Evolutionary conservation across 306 rosid species (phyloP).

Genomic region (Luffa acutangula): DNA sequence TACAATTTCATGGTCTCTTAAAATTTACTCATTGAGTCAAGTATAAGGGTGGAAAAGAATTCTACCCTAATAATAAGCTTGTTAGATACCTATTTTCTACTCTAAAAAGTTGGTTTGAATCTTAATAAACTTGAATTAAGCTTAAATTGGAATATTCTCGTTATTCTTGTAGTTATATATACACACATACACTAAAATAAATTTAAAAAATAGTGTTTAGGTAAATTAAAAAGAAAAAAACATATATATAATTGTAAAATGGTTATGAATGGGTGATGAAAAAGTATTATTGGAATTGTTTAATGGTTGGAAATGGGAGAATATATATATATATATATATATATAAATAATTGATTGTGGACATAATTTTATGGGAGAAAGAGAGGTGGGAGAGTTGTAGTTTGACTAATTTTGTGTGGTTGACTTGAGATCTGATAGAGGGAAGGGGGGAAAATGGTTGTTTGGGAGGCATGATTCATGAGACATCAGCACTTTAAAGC

Average conservation of each 20-base stretch:
- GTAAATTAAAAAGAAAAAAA: background rate
- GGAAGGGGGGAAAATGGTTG: background rate
- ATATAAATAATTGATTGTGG: background rate
- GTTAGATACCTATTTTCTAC: too few relatives aligned
- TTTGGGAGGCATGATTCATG: conserved; percentile 47
- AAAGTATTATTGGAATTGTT: background rate
- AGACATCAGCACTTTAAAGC: conserved; percentile 49
- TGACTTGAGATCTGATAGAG: background rate
- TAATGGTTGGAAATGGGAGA: background rate
- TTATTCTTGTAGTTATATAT: too few relatives aligned
- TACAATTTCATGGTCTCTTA: too few relatives aligned
- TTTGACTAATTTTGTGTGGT: background rate
- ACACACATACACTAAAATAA: too few relatives aligned
- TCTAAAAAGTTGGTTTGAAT: too few relatives aligned
- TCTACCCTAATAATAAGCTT: too few relatives aligned
- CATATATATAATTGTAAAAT: background rate
- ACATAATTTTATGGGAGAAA: background rate
- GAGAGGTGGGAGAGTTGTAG: background rate
- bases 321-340: background rate
- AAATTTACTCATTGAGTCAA: too few relatives aligned
- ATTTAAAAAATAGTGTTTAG: too few relatives aligned
- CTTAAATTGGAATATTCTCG: too few relatives aligned
- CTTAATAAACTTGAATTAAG: too few relatives aligned
- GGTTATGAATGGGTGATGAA: background rate
- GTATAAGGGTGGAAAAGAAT: too few relatives aligned